phyloP scores from a whole-genome alignment of 2,329 filamentous ascomycete genomes.

The Aspergillus persii region DNA sequence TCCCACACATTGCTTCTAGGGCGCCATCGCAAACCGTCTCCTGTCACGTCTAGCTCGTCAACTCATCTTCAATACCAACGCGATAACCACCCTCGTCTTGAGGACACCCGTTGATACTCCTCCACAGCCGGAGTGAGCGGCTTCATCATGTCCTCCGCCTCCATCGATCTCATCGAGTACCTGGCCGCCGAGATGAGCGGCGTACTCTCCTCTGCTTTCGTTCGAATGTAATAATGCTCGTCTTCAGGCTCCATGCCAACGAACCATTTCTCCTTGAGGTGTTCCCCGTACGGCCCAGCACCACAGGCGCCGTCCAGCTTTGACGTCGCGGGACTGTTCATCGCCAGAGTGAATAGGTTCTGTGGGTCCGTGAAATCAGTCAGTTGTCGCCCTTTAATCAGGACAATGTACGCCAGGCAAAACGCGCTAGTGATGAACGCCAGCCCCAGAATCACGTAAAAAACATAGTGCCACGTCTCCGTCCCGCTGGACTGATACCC shows the following conservation, averaged over 20 bases:
- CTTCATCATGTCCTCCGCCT: background rate
- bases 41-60: no score
- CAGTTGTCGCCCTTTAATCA: conserved; percentile 57
- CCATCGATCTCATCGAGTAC: background rate
- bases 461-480: conserved; percentile 60
- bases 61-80: background rate
- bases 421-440: conserved; percentile 67
- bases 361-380: conserved; percentile 78
- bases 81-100: background rate
- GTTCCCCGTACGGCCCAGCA: conserved; percentile 51
- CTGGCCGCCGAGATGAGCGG: background rate
- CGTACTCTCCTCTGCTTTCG: conserved; percentile 25
- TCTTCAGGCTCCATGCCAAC: conserved; percentile 47
- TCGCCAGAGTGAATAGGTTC: conserved; percentile 69
- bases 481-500: conserved; percentile 69
- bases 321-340: conserved; percentile 60
- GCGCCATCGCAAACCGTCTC: no score
- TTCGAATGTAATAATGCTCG: conserved; percentile 53
- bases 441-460: conserved; percentile 63
- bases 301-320: conserved; percentile 56
- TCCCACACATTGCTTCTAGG: no score
- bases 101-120: background rate
- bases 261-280: conserved; percentile 48
- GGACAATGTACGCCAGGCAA: conserved; percentile 62
- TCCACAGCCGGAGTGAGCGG: background rate